Base-by-base conservation (phyloP, 2,329 filamentous ascomycete species). In the Fusarium drepaniforme region DNA sequence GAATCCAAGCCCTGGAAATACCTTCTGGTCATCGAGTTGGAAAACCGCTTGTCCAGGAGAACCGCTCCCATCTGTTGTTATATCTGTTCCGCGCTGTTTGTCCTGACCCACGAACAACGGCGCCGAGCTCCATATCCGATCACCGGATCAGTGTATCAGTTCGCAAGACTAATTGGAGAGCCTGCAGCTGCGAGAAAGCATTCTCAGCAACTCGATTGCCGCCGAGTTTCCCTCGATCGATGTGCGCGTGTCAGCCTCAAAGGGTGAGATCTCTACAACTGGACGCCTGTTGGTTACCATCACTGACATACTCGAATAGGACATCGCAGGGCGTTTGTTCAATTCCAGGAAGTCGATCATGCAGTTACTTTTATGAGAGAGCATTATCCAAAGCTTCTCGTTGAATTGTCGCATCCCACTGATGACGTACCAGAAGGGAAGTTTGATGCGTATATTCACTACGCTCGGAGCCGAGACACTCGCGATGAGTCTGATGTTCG, bases 291-390 rank as follows among this genome's bases (percentile, higher is more conserved):
- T 51, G 4, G 40, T 60, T 33, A n/a, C 21, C 8, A 38, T 44
- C 11, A 62, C 76, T 78, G 71, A 80, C 65, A 46, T n/a, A 13
- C 3, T 12, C 12, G 21, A n/a, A n/a, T 40, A 86, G 85, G 84
- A 23, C 77, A 81, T 67, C 80, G 81, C 40, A 81, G 84, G 56
- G 83, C 85, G 23, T 86, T 86, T 77, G 81, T 87, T 40, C 80
- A 86, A 73, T 84, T 87, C 72, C 76, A 83, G 68, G 72, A 83
- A 71, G 69, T 86, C 58, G 80, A 84, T 61, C 77, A 86, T 72
- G 81, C 86, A 64, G 66, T 83, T 66, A 68, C 81, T 64, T 85
- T 88, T 77, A 79, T 87, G 71, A 83, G 84, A 77, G 80, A 82
- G 71, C 81, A 86, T 75, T 85, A 83, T 74, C 85, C 85, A 66